Percentiles rank a stretch among this genome's conserved stretches.
phyloP scores from a whole-genome alignment of 2,329 filamentous ascomycete genomes.

The Leptographium flavum region DNA sequence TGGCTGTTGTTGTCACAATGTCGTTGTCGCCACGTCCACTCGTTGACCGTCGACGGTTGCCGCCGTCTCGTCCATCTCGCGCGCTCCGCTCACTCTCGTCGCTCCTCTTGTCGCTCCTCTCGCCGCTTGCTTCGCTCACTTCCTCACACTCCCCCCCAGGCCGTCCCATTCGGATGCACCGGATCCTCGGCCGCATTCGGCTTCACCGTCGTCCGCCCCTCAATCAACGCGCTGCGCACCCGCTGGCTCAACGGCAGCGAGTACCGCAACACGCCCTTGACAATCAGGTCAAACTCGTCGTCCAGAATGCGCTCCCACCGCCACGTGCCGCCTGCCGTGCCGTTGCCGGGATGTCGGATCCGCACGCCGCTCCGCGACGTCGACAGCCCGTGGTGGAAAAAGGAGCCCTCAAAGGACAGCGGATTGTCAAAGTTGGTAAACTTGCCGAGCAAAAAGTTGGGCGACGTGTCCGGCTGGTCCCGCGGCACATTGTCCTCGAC shows the following conservation, averaged over 20 bases:
- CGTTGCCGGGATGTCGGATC: slow-evolving; percentile 71
- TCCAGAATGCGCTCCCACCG: slow-evolving; percentile 85
- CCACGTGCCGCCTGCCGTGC: slow-evolving; percentile 69
- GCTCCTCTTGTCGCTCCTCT: too few species aligned
- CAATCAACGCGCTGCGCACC: slow-evolving; percentile 43
- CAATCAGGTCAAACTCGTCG: slow-evolving; percentile 84
- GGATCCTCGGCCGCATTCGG: slow-evolving; percentile 48
- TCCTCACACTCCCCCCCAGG: not conserved
- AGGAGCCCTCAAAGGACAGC: slow-evolving; percentile 77
- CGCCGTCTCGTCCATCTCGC: too few species aligned
- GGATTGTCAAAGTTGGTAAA: slow-evolving; percentile 80
- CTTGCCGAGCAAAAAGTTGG: slow-evolving; percentile 84
- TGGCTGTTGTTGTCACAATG: not conserved
- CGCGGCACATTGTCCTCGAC: slow-evolving; percentile 18
- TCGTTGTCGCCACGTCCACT: not conserved
- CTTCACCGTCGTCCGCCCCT: slow-evolving; percentile 44
- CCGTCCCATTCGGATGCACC: slow-evolving; percentile 24
- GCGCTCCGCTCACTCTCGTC: too few species aligned
- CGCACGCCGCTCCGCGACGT: slow-evolving; percentile 73
- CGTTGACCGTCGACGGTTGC: too few species aligned
- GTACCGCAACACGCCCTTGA: slow-evolving; percentile 85
- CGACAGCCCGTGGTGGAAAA: slow-evolving; percentile 60
- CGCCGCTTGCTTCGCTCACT: not conserved
- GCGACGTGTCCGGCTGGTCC: slow-evolving; percentile 51
- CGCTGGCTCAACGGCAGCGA: slow-evolving; percentile 47